Percentiles rank a stretch among this genome's conserved stretches.
phyloP scores from a whole-genome alignment of 106 monocot genomes.

The Agapanthus africanus region DNA sequence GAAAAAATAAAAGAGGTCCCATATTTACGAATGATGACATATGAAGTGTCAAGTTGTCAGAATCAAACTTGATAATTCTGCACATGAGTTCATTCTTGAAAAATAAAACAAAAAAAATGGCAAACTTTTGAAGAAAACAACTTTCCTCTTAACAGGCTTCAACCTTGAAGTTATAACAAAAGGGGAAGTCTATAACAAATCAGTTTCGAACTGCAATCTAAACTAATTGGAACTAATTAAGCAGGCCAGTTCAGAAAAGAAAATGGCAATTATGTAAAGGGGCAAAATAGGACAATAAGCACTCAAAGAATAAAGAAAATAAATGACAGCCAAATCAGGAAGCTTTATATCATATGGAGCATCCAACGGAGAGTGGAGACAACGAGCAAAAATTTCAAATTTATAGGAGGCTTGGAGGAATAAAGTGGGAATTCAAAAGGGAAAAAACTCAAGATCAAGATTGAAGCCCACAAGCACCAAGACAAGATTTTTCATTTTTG shows the following conservation, averaged over 20 bases:
- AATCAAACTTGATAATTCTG: not conserved
- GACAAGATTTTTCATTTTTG: no score
- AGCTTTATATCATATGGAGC: not conserved
- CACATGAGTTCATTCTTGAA: not conserved
- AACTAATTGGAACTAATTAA: not conserved
- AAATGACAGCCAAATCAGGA: not conserved
- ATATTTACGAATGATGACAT: not conserved
- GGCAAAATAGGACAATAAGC: not conserved
- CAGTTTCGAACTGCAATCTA: not conserved
- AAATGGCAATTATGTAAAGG: not conserved
- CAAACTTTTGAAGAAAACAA: not conserved
- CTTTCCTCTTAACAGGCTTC: not conserved
- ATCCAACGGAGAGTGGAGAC: no score
- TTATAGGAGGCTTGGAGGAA: no score
- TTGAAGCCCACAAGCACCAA: no score
- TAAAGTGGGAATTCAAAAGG: no score
- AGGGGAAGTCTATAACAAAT: not conserved
- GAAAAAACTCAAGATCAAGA: no score
- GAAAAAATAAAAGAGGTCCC: not conserved
- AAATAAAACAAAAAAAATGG: not conserved
- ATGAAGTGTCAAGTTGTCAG: not conserved
- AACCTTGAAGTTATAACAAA: not conserved
- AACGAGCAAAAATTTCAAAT: no score
- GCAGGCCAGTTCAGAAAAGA: not conserved
- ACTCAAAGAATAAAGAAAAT: not conserved